Base-by-base conservation (phyloP, 768 basidiomycete species). In the Tephrocybe rancida region DNA sequence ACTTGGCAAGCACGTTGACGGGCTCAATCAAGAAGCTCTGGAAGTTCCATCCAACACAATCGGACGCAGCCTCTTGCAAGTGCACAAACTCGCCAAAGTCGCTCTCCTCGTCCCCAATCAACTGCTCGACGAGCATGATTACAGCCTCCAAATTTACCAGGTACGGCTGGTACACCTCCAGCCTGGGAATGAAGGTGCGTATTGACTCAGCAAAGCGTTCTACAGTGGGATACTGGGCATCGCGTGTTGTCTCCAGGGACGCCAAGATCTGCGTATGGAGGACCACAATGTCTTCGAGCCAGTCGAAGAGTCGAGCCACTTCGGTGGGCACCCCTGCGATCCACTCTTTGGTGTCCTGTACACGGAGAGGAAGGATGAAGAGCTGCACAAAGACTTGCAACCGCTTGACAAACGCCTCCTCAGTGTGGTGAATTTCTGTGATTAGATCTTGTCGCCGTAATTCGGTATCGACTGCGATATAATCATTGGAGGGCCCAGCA, bases 91-190 rank as follows among this genome's bases (percentile, higher is more conserved):
- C 91, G 1, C 90, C 90, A 69, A 97, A 90, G 59, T 95, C 89
- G 61, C 75, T 84, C 27, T 71, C 68, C n/a, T 67, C 65, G 54
- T 86, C 80, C 18, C 72, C 64, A 41, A 73, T 68, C 57, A 87
- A 70, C 18, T 69, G 63, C 43, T 81, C 78, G 37, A 90, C 82
- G 50, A 77, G 64, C 14, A 74, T 67, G 1, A 80, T 78, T 0
- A 87, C 82, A 30, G 77, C 76, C 41, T 86, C 86, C 30, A 95
- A 77, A 42, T 83, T 76, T 16, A 90, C 86, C 4, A 96, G 71
- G 68, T 95, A 96, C 18, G 92, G 88, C 67, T 94, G 92, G 60
- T 97, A 92, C 8, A 91, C 81, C 67, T 95, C 90, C 27, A 94
- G 70, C 41, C 76, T 79, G 1, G 81, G 72, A 13, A 94, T 79